Evolutionary conservation across 176 grass and related monocot genomes (phyloP), one percentile per base, ranked within the genome.

Genomic region (Triticum urartu): DNA sequence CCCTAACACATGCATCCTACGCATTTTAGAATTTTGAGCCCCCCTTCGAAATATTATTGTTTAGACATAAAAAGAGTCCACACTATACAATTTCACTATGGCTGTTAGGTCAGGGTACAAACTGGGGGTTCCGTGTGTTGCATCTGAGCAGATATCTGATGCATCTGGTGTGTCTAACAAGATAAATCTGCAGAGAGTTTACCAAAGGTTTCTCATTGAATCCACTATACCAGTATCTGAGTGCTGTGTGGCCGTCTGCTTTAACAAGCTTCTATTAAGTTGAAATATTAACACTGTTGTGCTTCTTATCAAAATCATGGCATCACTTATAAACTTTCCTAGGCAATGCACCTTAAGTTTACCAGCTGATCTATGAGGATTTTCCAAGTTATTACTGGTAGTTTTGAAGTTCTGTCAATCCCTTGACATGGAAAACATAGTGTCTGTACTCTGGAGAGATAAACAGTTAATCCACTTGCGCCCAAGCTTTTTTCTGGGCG

Each of bases 371-470:
- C 24, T 75, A 50, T 75, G 24, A 17, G 43, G 3, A 18, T 50
- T 48, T 73, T 50, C 22, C 42, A 75, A 75, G 72, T 75, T 50
- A 75, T 15, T 38, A 34, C 66, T 68, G 66, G 66, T 68, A 68
- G 5, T 59, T 68, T 68, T 59, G 54, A 59, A 59, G 18, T 59
- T 21, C 34, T 68, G 66, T 17, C 64, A 18, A 69, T 10, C 20
- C 67, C 33, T 70, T 36, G 67, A 70, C 67, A 70, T 70, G 33
- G 33, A 38, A 38, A 50, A 59, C 54, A 59, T 18, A 17, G 50
- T 18, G 71, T 26, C 12, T 74, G 26, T 14, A 75, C 40, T 28
- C 13, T 75, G 24, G 42, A 75, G 72, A 50, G 42, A 75, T 28
- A 50, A 50, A 50, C 7, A 75, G 43, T 50, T 50, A 75, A 75